Evolutionary conservation across 106 monocot species (phyloP).

Genomic region (Acorus gramineus): DNA sequence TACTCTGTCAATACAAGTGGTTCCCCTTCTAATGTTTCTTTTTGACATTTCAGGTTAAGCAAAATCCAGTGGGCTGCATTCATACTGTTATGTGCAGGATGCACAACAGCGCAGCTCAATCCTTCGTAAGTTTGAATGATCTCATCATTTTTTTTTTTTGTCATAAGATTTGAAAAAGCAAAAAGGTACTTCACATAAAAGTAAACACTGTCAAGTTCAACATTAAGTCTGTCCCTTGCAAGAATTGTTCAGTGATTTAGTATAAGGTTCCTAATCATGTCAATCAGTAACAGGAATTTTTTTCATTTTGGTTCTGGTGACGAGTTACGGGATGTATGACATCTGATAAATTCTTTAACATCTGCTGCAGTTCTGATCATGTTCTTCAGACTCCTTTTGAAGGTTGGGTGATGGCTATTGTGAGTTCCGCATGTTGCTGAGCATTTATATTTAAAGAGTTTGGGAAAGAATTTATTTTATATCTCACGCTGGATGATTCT

Average conservation of each 20-base stretch:
- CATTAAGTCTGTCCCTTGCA: too few relatives aligned
- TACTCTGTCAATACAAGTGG: too few relatives aligned
- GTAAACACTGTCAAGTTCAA: too few relatives aligned
- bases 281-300: too few relatives aligned
- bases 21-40: not conserved
- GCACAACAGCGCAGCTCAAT: constrained; percentile 87
- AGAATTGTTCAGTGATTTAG: too few relatives aligned
- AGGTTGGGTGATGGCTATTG: constrained; percentile 92
- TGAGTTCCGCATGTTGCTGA: constrained; percentile 19
- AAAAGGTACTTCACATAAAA: too few relatives aligned
- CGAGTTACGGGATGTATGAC: too few relatives aligned
- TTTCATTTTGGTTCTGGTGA: too few relatives aligned
- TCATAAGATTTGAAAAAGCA: not conserved
- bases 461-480: too few relatives aligned
- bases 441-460: not conserved
- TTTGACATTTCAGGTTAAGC: constrained; percentile 47
- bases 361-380: constrained; percentile 55
- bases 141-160: not conserved
- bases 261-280: too few relatives aligned
- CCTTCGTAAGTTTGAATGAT: constrained; percentile 47
- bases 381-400: constrained; percentile 77
- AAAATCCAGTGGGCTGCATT: constrained; percentile 93
- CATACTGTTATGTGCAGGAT: constrained; percentile 75
- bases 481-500: not conserved
- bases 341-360: too few relatives aligned